Evolutionary conservation across 345 rosid genomes (phyloP), one percentile per base, ranked within the genome.

Genomic region (Alliaria petiolata): DNA sequence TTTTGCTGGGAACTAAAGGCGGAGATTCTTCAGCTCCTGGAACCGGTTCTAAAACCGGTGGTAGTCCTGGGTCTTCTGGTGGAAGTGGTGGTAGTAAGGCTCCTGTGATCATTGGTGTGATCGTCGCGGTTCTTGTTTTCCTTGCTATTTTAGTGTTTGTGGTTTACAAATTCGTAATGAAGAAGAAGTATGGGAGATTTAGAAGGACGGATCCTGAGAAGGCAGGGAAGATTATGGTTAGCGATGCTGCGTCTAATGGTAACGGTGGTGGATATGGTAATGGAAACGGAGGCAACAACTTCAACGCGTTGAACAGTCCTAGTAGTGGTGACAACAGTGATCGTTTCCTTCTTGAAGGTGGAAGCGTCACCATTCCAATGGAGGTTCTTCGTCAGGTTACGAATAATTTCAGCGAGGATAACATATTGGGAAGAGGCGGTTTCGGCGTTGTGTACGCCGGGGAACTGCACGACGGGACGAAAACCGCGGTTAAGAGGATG

Each of bases 401-500:
- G 0, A 67, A 84, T 52, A 84, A 90, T 67, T 93, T 93, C 77
- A 84, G 81, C 4, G 90, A 86, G 63, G 74, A 79, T 6, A 90
- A 86, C 52, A 72, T 93, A 52, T 64, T 90, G 76, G 97, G 98
- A 3, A 87, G 79, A 75, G 97, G 97, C 9, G 98, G 98, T 30
- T 93, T 90, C 16, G 97, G 98, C 20, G 88, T 89, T 49, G 98
- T 93, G 26, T 90, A 93, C 44, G 83, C 78, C 17, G 98, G 97
- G 0, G 91, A 92, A 36, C 64, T 92, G 46, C 96, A 88, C 43
- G 98, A 92, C 72, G 98, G 97, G 33, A 90, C 90, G 5, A 83
- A 80, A 78, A 84, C 92, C 65, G 96, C 97, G 3, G 90, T 93
- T 16, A 93, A 93, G 80, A 85, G 96, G 78, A 92, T 92, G 95